Conservation (phyloP, 345 rosid species). For the Eutrema heterophyllum region DNA sequence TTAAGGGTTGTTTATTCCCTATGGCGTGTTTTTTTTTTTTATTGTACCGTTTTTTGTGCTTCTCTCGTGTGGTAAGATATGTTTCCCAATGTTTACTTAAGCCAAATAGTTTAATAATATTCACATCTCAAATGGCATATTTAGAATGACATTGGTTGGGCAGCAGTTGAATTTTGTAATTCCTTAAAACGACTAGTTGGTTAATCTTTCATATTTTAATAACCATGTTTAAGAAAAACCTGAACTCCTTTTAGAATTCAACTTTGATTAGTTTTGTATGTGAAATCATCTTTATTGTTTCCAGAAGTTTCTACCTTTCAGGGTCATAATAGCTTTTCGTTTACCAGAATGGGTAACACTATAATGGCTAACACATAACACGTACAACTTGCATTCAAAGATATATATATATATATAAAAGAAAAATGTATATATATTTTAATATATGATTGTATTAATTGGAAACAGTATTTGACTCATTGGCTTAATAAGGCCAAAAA, state of each 20-base stretch:
- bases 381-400: slow-evolving; percentile 5
- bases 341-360: slow-evolving; percentile 21
- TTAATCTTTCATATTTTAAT: neutral
- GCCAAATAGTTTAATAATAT: neutral
- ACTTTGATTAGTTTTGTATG: neutral
- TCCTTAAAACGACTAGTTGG: neutral
- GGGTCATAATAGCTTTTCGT: slow-evolving; percentile 17
- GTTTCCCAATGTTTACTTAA: neutral
- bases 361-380: slow-evolving; percentile 15
- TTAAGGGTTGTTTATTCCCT: neutral
- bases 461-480: neutral
- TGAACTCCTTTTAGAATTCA: neutral
- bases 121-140: neutral
- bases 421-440: neutral
- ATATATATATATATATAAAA: neutral
- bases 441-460: neutral
- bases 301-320: slow-evolving; percentile 4
- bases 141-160: neutral
- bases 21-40: neutral
- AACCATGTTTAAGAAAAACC: neutral
- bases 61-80: neutral
- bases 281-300: neutral
- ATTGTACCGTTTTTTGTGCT: neutral
- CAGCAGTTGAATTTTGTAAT: neutral
- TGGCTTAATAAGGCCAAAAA: slow-evolving; percentile 19